Evolutionary conservation across 2,329 filamentous ascomycete species (phyloP), one percentile per base, ranked within the genome.

Genomic region (Paramyrothecium roridum): DNA sequence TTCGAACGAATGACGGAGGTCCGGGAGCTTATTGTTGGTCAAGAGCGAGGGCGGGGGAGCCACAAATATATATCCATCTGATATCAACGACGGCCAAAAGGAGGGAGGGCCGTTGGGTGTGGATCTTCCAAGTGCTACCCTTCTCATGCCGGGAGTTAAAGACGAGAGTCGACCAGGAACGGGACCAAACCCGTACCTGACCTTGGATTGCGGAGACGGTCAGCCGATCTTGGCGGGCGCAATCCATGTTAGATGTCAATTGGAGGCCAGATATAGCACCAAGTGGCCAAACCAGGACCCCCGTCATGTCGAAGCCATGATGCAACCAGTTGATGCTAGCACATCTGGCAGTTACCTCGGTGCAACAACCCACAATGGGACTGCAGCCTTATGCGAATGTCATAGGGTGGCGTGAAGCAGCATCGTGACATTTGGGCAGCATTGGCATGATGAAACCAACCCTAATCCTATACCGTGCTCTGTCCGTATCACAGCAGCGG

Each of bases 1-100:
- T 43, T 37, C 30, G 30, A 51, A 19, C 30, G 49, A 51, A 33
- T 51, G 49, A 51, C 30, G 30, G 33, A 30, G 49, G 33, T 51
- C 33, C 23, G 33, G 33, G 3, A 43, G 19, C 26, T 30, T 51
- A 51, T 26, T 22, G 48, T 19, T 3, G n/a, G 19, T 51, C 37
- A 37, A 40, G 49, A 51, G 19, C 12, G 19, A 16, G 33, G 33
- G 49, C 26, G 49, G n/a, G 33, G 49, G 49, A 20, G 10, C 23
- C 49, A 22, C 33, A 40, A n/a, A 34, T 51, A 51, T 51, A 51
- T 51, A 51, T 37, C n/a, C 49, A 30, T 51, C 49, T 40, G n/a
- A 51, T 51, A 51, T 51, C 49, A 33, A 51, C 17, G 22, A 23
- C 30, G 33, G 49, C 30, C 19, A 30, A 43, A 43, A 51, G 49